phyloP scores from a whole-genome alignment of 1,284 basidiomycete species.

The Marasmius oreades region DNA sequence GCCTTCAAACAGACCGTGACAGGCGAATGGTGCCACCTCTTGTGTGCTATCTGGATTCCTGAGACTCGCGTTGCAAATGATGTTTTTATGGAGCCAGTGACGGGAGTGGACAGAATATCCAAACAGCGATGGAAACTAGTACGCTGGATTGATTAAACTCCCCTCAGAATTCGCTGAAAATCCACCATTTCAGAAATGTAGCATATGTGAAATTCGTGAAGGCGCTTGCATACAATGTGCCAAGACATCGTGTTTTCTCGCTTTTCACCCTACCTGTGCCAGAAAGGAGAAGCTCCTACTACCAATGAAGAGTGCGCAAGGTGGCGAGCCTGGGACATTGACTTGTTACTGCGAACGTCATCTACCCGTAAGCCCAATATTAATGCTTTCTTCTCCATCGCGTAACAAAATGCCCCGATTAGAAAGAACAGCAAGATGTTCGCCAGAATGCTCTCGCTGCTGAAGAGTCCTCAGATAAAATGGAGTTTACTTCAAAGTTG shows the following conservation, averaged over 20 bases:
- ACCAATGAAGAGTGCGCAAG: conserved; percentile 85
- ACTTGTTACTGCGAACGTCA: conserved; percentile 87
- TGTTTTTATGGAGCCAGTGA: conserved; percentile 98
- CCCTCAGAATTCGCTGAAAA: background rate
- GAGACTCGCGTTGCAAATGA: conserved; percentile 94
- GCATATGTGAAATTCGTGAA: conserved; percentile 75
- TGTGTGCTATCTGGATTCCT: conserved; percentile 98
- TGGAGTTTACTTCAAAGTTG: conserved; percentile 35
- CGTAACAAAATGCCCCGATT: conserved; percentile 6
- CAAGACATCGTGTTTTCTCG: conserved; percentile 87
- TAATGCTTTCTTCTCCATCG: conserved; percentile 3
- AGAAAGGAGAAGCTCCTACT: conserved; percentile 78
- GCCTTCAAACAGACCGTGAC: conserved; percentile 97
- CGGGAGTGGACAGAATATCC: conserved; percentile 84
- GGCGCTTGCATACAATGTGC: conserved; percentile 98
- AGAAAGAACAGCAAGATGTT: conserved; percentile 68
- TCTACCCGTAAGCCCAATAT: conserved; percentile 61
- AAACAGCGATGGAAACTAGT: conserved; percentile 95
- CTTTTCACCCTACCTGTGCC: conserved; percentile 96
- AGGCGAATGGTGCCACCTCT: conserved; percentile 94
- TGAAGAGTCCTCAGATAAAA: conserved; percentile 42
- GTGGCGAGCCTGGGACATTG: conserved; percentile 65
- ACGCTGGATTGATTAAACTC: conserved; percentile 25
- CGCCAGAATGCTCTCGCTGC: conserved; percentile 54
- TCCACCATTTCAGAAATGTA: conserved; percentile 65